Evolutionary conservation across 2,329 filamentous ascomycete species (phyloP).

Genomic region (Alternaria ventricosa): DNA sequence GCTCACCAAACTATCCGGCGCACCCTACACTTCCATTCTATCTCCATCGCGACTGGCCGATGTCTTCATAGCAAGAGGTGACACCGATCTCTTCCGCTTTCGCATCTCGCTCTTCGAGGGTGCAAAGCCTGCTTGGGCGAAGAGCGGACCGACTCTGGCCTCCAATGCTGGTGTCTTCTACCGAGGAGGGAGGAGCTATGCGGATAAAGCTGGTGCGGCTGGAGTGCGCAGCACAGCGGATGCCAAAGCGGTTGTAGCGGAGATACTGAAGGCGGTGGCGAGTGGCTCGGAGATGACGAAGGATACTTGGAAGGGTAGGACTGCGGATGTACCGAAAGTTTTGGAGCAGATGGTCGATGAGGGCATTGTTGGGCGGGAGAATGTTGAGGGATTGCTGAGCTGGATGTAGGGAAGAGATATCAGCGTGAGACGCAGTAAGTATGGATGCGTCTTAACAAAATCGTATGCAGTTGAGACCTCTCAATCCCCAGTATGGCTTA

Average conservation of each 20-base stretch:
- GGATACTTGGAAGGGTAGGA: slow-evolving; percentile 48
- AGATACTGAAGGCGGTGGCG: slow-evolving; percentile 53
- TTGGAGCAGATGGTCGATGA: slow-evolving; percentile 62
- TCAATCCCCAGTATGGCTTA: no score
- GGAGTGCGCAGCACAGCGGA: slow-evolving; percentile 55
- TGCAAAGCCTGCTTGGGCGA: slow-evolving; percentile 40
- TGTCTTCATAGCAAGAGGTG: slow-evolving; percentile 42
- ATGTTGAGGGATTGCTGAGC: slow-evolving; percentile 28
- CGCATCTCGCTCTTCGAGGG: slow-evolving; percentile 28
- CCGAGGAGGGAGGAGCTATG: slow-evolving; percentile 41
- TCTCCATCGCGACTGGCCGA: slow-evolving; percentile 37
- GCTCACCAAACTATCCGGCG: slow-evolving; percentile 32
- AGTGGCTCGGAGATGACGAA: slow-evolving; percentile 44
- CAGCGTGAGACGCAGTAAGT: no score
- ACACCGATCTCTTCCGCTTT: slow-evolving; percentile 45
- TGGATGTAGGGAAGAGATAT: no score
- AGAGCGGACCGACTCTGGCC: slow-evolving; percentile 43
- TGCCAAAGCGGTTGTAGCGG: slow-evolving; percentile 57
- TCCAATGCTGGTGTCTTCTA: slow-evolving; percentile 50
- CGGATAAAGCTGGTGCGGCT: slow-evolving; percentile 31
- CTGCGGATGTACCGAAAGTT: slow-evolving; percentile 52
- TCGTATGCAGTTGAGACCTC: no score
- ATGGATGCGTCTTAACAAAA: no score
- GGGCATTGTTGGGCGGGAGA: slow-evolving; percentile 50
- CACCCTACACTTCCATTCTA: slow-evolving; percentile 22